Evolutionary conservation across 257 asterid genomes (phyloP).

Genomic region (Nyctanthes arbortristis): DNA sequence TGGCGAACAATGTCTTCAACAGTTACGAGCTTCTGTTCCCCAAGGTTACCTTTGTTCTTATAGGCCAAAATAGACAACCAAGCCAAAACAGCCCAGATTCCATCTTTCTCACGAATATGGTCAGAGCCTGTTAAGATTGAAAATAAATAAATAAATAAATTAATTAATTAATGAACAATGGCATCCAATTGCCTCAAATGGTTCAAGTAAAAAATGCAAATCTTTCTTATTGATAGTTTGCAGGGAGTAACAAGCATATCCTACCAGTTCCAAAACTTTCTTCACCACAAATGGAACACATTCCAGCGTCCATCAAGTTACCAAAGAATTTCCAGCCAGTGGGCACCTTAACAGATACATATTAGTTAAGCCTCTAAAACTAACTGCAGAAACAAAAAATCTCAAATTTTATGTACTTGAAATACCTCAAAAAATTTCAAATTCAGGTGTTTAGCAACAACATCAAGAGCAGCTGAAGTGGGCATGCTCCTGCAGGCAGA

Average conservation of each 20-base stretch:
- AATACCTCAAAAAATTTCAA: constrained; percentile 94
- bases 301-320: constrained; percentile 98
- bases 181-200: background rate
- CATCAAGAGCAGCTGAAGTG: constrained; percentile 98
- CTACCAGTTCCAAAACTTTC: constrained; percentile 99
- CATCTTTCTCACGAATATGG: constrained; percentile 98
- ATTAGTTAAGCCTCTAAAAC: constrained; percentile 27
- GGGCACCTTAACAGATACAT: constrained; percentile 63
- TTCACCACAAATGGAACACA: constrained; percentile 99
- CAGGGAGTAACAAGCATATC: constrained; percentile 16
- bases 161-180: constrained; percentile 12
- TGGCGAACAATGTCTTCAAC: constrained; percentile 96
- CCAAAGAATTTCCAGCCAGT: constrained; percentile 99
- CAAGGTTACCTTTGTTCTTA: constrained; percentile 78
- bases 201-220: background rate
- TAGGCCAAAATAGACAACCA: constrained; percentile 93
- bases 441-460: constrained; percentile 81
- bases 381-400: constrained; percentile 13
- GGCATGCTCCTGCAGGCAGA: constrained; percentile 91
- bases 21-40: constrained; percentile 70
- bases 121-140: constrained; percentile 71
- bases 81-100: constrained; percentile 99
- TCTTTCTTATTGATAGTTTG: background rate
- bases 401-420: constrained; percentile 5
- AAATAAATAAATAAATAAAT: no score